phyloP scores from a whole-genome alignment of 495 filamentous ascomycete genomes.

The Tuber magnatum region DNA sequence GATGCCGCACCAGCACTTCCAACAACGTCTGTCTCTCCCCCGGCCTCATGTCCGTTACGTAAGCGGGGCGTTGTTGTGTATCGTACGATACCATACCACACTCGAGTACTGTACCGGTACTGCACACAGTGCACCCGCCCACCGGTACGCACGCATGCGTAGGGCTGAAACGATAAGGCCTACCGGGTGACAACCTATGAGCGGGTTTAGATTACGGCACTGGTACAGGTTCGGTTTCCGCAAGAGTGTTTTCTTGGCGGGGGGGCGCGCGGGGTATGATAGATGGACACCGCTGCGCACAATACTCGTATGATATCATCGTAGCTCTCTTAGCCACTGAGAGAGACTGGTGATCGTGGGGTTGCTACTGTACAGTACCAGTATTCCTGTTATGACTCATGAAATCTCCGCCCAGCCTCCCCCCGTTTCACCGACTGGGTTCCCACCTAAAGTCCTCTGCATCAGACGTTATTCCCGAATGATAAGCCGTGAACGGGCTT shows the following conservation, averaged over 20 bases:
- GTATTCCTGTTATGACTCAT: not conserved
- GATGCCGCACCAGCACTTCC: too few relatives aligned
- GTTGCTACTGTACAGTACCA: too few relatives aligned
- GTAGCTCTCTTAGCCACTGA: not conserved
- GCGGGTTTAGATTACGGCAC: not conserved
- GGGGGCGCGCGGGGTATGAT: not conserved
- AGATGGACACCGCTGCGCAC: not conserved
- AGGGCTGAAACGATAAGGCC: not conserved
- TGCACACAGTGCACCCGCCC: not conserved
- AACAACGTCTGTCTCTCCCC: not conserved
- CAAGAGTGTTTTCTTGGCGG: not conserved
- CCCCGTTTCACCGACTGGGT: not conserved
- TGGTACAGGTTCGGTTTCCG: not conserved
- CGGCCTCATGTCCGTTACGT: not conserved
- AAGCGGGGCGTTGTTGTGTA: not conserved
- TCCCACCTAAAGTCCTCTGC: not conserved
- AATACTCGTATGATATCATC: not conserved
- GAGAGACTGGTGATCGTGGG: not conserved
- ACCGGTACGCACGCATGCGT: not conserved
- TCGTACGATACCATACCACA: not conserved
- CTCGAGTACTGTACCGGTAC: too few relatives aligned
- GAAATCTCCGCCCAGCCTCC: not conserved
- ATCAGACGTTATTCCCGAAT: not conserved
- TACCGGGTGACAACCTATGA: not conserved
- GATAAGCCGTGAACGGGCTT: not conserved